Evolutionary conservation across 768 basidiomycete species (phyloP).

Genomic region (Panellus pusillus): DNA sequence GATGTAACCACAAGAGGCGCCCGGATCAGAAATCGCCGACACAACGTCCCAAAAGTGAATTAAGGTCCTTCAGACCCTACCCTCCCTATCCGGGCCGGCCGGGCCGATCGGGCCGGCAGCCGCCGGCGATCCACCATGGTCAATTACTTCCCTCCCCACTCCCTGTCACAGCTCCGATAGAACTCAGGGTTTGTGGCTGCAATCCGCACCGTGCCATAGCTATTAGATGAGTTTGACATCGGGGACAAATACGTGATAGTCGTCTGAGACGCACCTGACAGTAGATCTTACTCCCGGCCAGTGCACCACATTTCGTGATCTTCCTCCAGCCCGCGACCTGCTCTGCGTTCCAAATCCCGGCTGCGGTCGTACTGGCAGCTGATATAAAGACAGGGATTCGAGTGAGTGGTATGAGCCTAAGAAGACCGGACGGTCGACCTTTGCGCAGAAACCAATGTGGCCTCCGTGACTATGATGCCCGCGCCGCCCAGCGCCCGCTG

Average conservation of each 20-base stretch:
- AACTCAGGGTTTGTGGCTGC: too few species aligned
- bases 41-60: too few species aligned
- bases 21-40: too few species aligned
- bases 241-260: not conserved
- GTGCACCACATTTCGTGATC: slow-evolving; percentile 49
- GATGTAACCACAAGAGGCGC: too few species aligned
- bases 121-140: too few species aligned
- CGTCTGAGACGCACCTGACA: slow-evolving; percentile 39
- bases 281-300: slow-evolving; percentile 43
- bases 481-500: slow-evolving; percentile 41
- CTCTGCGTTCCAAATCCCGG: slow-evolving; percentile 47
- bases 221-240: slow-evolving; percentile 7
- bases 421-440: slow-evolving; percentile 28
- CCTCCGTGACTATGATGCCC: slow-evolving; percentile 43
- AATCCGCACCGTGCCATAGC: slow-evolving; percentile 39
- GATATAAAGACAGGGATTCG: not conserved
- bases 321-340: slow-evolving; percentile 47
- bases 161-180: too few species aligned
- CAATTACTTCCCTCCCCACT: too few species aligned
- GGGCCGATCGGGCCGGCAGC: too few species aligned
- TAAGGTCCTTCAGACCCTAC: too few species aligned
- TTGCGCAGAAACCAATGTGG: slow-evolving; percentile 39
- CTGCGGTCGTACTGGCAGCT: slow-evolving; percentile 46
- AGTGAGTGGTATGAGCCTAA: not conserved
- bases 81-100: too few species aligned